These are phyloP conservation scores for Aristolochia californica DNA, from an alignment of 164 flowering plant genomes.

Conservation along the genomic window DNA sequence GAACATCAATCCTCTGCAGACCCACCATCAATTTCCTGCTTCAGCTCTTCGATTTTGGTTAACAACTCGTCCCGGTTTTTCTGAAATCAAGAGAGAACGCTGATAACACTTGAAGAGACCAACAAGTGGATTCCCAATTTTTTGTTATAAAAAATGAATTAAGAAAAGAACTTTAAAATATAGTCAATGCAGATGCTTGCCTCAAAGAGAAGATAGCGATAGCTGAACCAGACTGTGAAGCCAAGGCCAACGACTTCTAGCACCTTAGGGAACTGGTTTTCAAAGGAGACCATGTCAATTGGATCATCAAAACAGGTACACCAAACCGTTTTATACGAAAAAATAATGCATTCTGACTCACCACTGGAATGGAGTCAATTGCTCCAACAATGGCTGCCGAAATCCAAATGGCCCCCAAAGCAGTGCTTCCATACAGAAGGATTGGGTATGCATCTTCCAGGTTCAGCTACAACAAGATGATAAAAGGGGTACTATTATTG, in stretches of 20 bases:
- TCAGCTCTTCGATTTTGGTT: conserved; percentile 51
- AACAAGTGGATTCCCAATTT: background rate
- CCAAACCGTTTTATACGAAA: background rate
- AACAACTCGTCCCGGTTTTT: conserved; percentile 60
- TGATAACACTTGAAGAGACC: no score
- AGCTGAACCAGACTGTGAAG: conserved; percentile 73
- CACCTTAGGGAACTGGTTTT: conserved; percentile 67
- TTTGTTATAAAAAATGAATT: background rate
- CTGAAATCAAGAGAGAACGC: conserved; percentile 33
- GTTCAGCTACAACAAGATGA: conserved; percentile 45
- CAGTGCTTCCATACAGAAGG: conserved; percentile 43
- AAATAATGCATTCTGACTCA: conserved; percentile 12
- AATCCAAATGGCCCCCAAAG: conserved; percentile 44
- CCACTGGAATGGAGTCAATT: conserved; percentile 81
- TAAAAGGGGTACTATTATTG: background rate
- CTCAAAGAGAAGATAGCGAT: conserved; percentile 77
- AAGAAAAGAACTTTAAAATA: background rate
- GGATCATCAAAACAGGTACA: no score
- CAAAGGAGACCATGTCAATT: conserved; percentile 3
- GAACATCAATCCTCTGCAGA: conserved; percentile 27
- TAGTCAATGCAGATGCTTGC: conserved; percentile 15
- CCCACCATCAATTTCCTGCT: conserved; percentile 49
- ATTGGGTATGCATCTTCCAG: conserved; percentile 33
- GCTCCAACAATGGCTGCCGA: conserved; percentile 53
- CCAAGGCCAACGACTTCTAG: conserved; percentile 77